Evolutionary conservation across 164 flowering plant genomes (phyloP).

Genomic region (Tetracentron sinense): DNA sequence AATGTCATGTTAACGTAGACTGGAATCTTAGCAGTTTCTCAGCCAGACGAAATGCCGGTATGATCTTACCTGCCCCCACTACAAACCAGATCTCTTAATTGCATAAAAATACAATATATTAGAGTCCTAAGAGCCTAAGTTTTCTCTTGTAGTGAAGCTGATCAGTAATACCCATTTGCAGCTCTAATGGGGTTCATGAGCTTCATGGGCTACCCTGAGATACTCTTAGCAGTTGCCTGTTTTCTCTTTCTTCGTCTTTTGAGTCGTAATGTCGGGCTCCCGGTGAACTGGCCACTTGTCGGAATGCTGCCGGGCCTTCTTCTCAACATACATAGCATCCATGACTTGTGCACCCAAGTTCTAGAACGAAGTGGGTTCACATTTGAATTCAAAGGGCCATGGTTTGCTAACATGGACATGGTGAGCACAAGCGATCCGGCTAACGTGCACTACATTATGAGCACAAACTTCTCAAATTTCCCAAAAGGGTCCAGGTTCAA

Average conservation of each 20-base stretch:
- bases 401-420: slow-evolving; percentile 26
- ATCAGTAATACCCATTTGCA: no score
- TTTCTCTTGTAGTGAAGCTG: no score
- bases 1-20: no score
- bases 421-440: slow-evolving; percentile 29
- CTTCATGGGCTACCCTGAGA: slow-evolving; percentile 14
- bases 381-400: slow-evolving; percentile 35
- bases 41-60: no score
- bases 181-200: no score
- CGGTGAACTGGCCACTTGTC: slow-evolving; percentile 18
- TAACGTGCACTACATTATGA: slow-evolving; percentile 33
- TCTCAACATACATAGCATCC: slow-evolving; percentile 14
- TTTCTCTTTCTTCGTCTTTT: slow-evolving; percentile 8
- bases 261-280: neutral
- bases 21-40: no score
- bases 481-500: slow-evolving; percentile 33
- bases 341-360: slow-evolving; percentile 17
- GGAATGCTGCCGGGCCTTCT: slow-evolving; percentile 29
- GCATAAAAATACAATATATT: no score
- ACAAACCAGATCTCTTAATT: no score
- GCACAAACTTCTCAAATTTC: slow-evolving; percentile 34
- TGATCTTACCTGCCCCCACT: no score
- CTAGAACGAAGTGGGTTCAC: slow-evolving; percentile 19
- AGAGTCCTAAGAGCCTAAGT: no score
- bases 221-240: slow-evolving; percentile 9